A percentile compares a stretch with the other conserved stretches of the same genome.
phyloP scores from a whole-genome alignment of 352 stramenopile genomes.

The Thalassiosira oceanica region DNA sequence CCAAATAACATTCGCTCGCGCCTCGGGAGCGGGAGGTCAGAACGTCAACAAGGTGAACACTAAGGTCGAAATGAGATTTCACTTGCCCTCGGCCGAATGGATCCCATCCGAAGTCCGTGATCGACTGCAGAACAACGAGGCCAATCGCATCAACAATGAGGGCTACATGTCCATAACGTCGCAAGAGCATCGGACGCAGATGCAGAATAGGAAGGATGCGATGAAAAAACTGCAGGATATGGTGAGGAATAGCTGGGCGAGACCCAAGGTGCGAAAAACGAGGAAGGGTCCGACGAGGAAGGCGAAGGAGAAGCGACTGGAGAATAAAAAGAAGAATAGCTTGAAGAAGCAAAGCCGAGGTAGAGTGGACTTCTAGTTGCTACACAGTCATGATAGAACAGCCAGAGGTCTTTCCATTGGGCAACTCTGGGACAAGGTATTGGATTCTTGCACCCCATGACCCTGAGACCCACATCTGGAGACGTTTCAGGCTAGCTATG shows the following conservation, averaged over 20 bases:
- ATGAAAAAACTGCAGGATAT: constrained; percentile 66
- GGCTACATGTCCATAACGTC: constrained; percentile 51
- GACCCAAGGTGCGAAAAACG: constrained; percentile 68
- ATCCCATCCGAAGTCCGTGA: constrained; percentile 66
- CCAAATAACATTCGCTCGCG: constrained; percentile 92
- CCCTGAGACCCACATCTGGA: no score
- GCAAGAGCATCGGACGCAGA: constrained; percentile 76
- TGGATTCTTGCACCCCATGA: no score
- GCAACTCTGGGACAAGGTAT: no score
- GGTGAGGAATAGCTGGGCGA: constrained; percentile 53
- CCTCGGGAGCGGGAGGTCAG: constrained; percentile 90
- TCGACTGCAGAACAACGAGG: constrained; percentile 55
- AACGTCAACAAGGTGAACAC: constrained; percentile 98
- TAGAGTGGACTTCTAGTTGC: constrained; percentile 48
- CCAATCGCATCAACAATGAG: constrained; percentile 71
- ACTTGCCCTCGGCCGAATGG: constrained; percentile 86
- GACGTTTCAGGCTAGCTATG: no score
- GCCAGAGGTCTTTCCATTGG: no score
- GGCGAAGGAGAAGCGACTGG: constrained; percentile 56
- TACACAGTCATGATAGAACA: background rate
- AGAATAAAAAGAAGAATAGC: constrained; percentile 60
- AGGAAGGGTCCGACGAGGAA: constrained; percentile 52
- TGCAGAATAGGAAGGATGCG: constrained; percentile 62
- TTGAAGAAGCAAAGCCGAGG: constrained; percentile 58
- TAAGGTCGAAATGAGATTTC: constrained; percentile 92